These are phyloP conservation scores for Neoascochyta sp. DNA, from an alignment of 2,329 filamentous ascomycete genomes.

Conservation along the genomic window DNA sequence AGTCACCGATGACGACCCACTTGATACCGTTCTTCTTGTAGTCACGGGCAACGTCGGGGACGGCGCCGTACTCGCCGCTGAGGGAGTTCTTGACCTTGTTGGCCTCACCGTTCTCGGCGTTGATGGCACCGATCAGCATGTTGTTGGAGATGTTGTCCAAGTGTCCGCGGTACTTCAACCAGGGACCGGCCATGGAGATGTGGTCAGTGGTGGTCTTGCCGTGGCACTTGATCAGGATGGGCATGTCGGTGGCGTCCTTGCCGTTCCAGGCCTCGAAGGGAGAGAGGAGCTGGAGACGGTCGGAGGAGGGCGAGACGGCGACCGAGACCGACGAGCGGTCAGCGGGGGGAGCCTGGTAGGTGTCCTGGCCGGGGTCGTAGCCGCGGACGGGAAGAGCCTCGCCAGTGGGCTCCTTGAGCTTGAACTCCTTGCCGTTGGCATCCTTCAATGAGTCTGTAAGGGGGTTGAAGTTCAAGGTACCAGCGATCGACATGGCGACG, in stretches of 20 bases:
- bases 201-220: constrained; percentile 98
- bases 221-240: constrained; percentile 92
- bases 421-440: constrained; percentile 95
- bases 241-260: constrained; percentile 78
- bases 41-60: constrained; percentile 91
- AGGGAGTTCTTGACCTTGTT: constrained; percentile 96
- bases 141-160: constrained; percentile 99
- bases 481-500: constrained; percentile 79
- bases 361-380: constrained; percentile 88
- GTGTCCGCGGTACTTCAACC: constrained; percentile 98
- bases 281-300: constrained; percentile 87
- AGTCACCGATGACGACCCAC: constrained; percentile 98
- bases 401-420: constrained; percentile 74
- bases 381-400: constrained; percentile 74
- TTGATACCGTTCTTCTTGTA: constrained; percentile 96
- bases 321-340: constrained; percentile 72
- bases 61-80: constrained; percentile 78
- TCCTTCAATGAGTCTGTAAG: constrained; percentile 87
- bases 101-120: constrained; percentile 90
- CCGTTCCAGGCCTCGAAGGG: constrained; percentile 88
- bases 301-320: constrained; percentile 79
- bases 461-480: constrained; percentile 89
- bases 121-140: constrained; percentile 97
- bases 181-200: constrained; percentile 95
- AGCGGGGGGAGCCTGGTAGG: constrained; percentile 89